Evolutionary conservation across 192 early-diverging fungal species (phyloP).

Genomic region (Podila minutissima): DNA sequence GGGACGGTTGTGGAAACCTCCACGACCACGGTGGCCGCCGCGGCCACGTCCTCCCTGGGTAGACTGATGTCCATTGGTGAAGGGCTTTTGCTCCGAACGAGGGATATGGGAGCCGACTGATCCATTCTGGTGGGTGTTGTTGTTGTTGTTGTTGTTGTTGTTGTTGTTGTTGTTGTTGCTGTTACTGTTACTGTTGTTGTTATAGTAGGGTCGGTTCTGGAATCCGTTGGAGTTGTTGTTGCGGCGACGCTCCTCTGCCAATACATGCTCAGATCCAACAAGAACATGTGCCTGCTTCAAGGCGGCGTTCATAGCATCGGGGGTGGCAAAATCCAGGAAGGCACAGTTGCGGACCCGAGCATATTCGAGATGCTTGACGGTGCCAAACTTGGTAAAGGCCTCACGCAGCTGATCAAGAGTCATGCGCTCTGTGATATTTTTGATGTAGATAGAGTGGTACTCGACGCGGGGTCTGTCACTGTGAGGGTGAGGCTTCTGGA

Average conservation of each 20-base stretch:
- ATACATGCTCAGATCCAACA: slow-evolving; percentile 52
- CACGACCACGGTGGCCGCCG: slow-evolving; percentile 15
- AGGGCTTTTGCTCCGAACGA: slow-evolving; percentile 2
- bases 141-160: slow-evolving; percentile 12
- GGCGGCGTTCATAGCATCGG: slow-evolving; percentile 66
- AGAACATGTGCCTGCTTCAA: slow-evolving; percentile 65
- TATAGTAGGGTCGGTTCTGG: slow-evolving; percentile 13
- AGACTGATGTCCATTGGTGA: slow-evolving; percentile 2
- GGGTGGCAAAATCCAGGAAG: slow-evolving; percentile 77
- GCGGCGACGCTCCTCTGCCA: slow-evolving; percentile 60
- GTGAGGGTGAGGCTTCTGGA: slow-evolving; percentile 47
- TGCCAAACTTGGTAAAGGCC: slow-evolving; percentile 67
- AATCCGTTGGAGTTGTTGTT: background rate
- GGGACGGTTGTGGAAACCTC: slow-evolving; percentile 25
- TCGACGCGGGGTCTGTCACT: slow-evolving; percentile 58
- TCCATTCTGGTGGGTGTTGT: background rate
- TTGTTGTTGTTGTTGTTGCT: slow-evolving; percentile 20
- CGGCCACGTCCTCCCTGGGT: slow-evolving; percentile 21
- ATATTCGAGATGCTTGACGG: slow-evolving; percentile 69
- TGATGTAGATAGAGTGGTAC: slow-evolving; percentile 70
- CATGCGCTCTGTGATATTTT: slow-evolving; percentile 64
- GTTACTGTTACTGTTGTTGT: slow-evolving; percentile 15
- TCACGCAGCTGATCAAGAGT: slow-evolving; percentile 60
- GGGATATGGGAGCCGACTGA: background rate
- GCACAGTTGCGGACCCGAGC: slow-evolving; percentile 62